These are phyloP conservation scores for Pestalotiopsis fici DNA, from an alignment of 2,329 filamentous ascomycete genomes.

Conservation along the genomic window DNA sequence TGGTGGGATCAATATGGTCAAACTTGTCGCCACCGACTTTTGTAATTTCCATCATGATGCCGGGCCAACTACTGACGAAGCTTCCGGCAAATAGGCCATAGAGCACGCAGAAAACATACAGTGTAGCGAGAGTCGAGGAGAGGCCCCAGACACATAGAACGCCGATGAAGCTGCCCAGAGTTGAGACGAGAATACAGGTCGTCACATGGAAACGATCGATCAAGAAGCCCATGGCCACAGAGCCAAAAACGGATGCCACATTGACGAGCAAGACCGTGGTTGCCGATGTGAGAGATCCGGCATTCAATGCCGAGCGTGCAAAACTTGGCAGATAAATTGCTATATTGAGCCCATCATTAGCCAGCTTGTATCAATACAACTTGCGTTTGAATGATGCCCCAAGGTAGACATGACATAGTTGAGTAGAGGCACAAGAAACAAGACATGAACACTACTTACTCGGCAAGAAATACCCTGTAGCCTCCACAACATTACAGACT, in stretches of 20 bases:
- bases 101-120: conserved; percentile 52
- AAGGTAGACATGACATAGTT: neutral
- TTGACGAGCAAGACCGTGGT: conserved; percentile 50
- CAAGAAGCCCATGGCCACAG: conserved; percentile 45
- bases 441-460: conserved; percentile 37
- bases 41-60: conserved; percentile 28
- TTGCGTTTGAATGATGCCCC: too few relatives aligned
- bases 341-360: conserved; percentile 21
- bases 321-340: conserved; percentile 54
- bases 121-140: conserved; percentile 50
- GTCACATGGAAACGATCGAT: conserved; percentile 45
- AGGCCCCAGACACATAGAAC: conserved; percentile 63
- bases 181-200: conserved; percentile 49
- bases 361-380: too few relatives aligned
- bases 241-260: conserved; percentile 44
- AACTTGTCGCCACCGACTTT: conserved; percentile 20
- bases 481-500: conserved; percentile 58
- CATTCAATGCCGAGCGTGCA: conserved; percentile 38
- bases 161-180: conserved; percentile 46
- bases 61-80: conserved; percentile 19
- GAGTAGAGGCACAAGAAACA: neutral
- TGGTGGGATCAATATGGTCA: conserved; percentile 42
- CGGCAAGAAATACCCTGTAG: conserved; percentile 63
- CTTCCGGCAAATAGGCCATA: conserved; percentile 59
- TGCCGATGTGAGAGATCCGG: conserved; percentile 41